A percentile compares a stretch with the other conserved stretches of the same genome.
These are phyloP conservation scores for Artemisia princeps DNA, from an alignment of 140 eudicot species.

Conservation along the genomic window DNA sequence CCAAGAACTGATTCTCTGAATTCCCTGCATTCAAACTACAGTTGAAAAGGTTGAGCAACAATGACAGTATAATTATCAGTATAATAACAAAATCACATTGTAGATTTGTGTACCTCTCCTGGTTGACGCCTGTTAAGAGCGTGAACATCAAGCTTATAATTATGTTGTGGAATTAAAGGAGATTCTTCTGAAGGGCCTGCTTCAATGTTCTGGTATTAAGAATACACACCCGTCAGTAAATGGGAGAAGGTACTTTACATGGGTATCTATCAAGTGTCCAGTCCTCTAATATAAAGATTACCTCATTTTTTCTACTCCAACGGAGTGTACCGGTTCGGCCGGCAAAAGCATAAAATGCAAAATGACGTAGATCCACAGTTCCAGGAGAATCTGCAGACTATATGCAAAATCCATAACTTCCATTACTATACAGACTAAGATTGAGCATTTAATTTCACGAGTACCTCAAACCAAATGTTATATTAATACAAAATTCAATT, in stretches of 20 bases:
- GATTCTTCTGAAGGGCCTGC: constrained; percentile 66
- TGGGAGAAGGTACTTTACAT: constrained; percentile 5
- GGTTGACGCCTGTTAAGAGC: constrained; percentile 84
- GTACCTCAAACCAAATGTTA: constrained; percentile 17
- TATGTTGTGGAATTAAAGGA: constrained; percentile 86
- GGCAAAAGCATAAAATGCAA: constrained; percentile 90
- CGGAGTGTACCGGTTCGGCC: constrained; percentile 81
- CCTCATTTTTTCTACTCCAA: constrained; percentile 93
- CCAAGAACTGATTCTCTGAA: constrained; percentile 95
- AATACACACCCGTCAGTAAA: constrained; percentile 27
- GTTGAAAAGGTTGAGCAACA: constrained; percentile 23
- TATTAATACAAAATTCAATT: constrained; percentile 2
- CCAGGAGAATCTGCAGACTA: constrained; percentile 57
- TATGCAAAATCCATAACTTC: constrained; percentile 23
- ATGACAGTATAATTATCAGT: constrained; percentile 7
- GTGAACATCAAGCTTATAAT: constrained; percentile 96
- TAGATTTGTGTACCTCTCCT: constrained; percentile 63
- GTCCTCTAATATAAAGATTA: constrained; percentile 23
- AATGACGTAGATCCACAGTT: constrained; percentile 78
- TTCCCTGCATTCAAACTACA: constrained; percentile 91
- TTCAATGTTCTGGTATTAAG: constrained; percentile 56
- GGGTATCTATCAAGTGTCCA: constrained; percentile 11
- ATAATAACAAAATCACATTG: neutral
- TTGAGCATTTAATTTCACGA: neutral
- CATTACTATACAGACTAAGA: neutral